phyloP scores from a whole-genome alignment of 75 land plant species.

The Selaginella moellendorffii region DNA sequence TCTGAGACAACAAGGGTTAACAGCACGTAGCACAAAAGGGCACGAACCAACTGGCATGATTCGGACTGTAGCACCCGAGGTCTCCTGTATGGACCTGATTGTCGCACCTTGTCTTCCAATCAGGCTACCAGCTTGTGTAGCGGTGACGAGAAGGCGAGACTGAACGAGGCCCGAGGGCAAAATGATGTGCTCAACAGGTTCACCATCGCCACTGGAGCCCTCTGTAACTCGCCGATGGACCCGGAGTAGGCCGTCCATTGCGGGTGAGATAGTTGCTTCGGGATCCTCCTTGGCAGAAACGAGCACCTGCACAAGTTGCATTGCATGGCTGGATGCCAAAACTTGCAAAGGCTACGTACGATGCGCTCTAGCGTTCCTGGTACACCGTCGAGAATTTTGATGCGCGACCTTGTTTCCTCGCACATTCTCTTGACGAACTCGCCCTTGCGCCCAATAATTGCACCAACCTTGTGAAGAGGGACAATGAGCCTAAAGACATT shows the following conservation, averaged over 20 bases:
- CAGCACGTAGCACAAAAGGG: no score
- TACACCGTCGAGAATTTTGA: conserved; percentile 83
- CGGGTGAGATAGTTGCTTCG: conserved; percentile 4
- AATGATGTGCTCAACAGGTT: conserved; percentile 2
- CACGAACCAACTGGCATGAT: conserved; percentile 19
- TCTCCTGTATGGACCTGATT: conserved; percentile 25
- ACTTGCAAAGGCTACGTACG: conserved; percentile 50
- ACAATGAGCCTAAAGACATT: conserved; percentile 77
- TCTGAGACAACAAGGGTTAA: conserved; percentile 12
- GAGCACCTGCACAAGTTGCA: neutral
- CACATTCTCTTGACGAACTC: conserved; percentile 80
- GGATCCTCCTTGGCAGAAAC: conserved; percentile 7
- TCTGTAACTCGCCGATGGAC: conserved; percentile 13
- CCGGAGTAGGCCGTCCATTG: neutral
- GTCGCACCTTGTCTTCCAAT: conserved; percentile 31
- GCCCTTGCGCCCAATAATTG: conserved; percentile 84
- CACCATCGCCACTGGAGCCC: conserved; percentile 15
- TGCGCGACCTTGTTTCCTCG: conserved; percentile 74
- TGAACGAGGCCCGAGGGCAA: no score
- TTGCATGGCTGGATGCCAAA: no score
- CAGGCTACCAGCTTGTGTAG: conserved; percentile 24
- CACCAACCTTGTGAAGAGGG: conserved; percentile 84
- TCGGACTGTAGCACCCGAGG: conserved; percentile 22
- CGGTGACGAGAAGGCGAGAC: conserved; percentile 19
- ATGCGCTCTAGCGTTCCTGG: conserved; percentile 70